Evolutionary conservation across 495 filamentous ascomycete genomes (phyloP).

Genomic region (Apodospora peruviana): DNA sequence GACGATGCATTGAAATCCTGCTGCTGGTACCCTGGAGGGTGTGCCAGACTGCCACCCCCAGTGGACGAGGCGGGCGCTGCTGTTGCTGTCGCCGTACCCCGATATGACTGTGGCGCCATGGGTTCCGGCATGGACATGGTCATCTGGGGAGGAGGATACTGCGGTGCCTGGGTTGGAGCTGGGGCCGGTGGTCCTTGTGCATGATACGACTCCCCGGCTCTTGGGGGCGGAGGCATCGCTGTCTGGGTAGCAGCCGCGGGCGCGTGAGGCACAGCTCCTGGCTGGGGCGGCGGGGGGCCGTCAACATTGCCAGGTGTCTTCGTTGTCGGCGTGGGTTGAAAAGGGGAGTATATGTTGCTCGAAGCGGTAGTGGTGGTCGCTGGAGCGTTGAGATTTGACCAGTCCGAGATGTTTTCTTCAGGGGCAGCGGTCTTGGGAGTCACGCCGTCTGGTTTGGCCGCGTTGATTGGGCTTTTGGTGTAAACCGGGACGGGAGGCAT

Average conservation of each 20-base stretch:
- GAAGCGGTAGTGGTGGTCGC: slow-evolving; percentile 30
- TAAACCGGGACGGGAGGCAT: slow-evolving; percentile 58
- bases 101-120: slow-evolving; percentile 25
- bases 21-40: not conserved
- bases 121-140: slow-evolving; percentile 32
- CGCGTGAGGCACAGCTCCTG: slow-evolving; percentile 33
- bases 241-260: slow-evolving; percentile 13
- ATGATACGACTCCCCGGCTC: slow-evolving; percentile 38
- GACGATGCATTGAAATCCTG: not conserved
- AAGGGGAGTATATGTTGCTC: slow-evolving; percentile 20
- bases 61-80: slow-evolving; percentile 9
- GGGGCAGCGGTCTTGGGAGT: slow-evolving; percentile 42
- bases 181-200: slow-evolving; percentile 17
- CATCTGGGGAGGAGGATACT: slow-evolving; percentile 39
- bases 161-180: slow-evolving; percentile 19
- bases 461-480: slow-evolving; percentile 53
- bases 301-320: slow-evolving; percentile 17
- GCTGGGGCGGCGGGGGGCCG: slow-evolving; percentile 55
- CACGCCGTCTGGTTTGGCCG: slow-evolving; percentile 44
- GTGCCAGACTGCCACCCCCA: not conserved
- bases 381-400: slow-evolving; percentile 4
- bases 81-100: slow-evolving; percentile 28
- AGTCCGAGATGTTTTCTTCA: no score
- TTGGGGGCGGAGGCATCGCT: slow-evolving; percentile 49
- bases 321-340: slow-evolving; percentile 24